Conservation (phyloP, 306 rosid genomes). For the Quercus robur region DNA sequence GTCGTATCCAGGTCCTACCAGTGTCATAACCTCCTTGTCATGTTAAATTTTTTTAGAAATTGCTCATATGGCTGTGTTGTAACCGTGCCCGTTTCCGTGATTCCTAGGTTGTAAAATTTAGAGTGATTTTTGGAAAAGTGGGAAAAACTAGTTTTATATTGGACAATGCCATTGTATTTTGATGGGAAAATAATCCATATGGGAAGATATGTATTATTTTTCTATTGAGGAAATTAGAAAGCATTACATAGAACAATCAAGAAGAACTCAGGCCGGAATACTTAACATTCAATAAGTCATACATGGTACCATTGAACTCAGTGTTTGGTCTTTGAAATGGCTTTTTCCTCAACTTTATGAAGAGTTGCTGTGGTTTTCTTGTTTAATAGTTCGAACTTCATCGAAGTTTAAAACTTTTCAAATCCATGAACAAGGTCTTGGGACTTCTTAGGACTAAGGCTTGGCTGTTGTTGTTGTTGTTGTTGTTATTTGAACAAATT, state of each 20-base stretch:
- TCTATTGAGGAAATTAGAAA: not conserved
- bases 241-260: not conserved
- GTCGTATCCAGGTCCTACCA: no score
- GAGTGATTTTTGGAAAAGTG: not conserved
- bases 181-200: not conserved
- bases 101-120: no score
- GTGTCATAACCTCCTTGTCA: no score
- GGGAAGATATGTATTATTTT: not conserved
- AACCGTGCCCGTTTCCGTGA: no score
- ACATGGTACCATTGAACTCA: not conserved
- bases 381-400: not conserved
- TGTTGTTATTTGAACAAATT: not conserved
- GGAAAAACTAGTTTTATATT: not conserved
- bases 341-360: not conserved
- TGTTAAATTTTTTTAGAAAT: no score
- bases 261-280: not conserved
- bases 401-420: not conserved
- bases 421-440: not conserved
- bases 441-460: not conserved
- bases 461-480: no score
- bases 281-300: not conserved
- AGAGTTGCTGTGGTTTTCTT: not conserved
- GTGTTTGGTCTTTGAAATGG: not conserved
- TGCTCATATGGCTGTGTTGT: no score
- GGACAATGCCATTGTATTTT: not conserved